phyloP scores from a whole-genome alignment of 768 basidiomycete species.

The Panaeolus cyanescens region DNA sequence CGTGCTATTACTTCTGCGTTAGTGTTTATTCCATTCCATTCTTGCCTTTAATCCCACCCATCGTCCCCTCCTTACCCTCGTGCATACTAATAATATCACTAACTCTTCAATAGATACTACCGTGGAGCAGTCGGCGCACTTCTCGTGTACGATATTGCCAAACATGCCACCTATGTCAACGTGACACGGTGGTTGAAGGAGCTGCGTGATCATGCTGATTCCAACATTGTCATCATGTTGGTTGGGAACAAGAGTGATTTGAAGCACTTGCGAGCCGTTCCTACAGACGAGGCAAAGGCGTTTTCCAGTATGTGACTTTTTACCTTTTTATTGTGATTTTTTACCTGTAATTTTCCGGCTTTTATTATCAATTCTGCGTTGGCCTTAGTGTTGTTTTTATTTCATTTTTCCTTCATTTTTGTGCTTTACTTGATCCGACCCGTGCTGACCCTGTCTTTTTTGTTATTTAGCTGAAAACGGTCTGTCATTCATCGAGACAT shows the following conservation, averaged over 20 bases:
- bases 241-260: constrained; percentile 99
- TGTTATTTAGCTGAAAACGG: constrained; percentile 77
- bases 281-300: constrained; percentile 94
- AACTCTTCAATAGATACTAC: constrained; percentile 70
- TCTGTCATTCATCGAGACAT: constrained; percentile 96
- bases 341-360: not conserved
- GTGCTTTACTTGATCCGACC: not conserved
- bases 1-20: constrained; percentile 97
- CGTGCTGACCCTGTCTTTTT: constrained; percentile 8
- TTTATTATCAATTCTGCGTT: not conserved
- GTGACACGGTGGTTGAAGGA: constrained; percentile 97
- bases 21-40: constrained; percentile 26
- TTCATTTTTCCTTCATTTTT: not conserved
- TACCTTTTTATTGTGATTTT: not conserved
- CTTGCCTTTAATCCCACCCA: not conserved
- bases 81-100: constrained; percentile 1
- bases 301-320: constrained; percentile 69
- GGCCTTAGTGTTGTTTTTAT: too few relatives aligned
- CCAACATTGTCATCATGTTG: constrained; percentile 94
- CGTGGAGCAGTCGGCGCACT: constrained; percentile 94
- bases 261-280: constrained; percentile 94
- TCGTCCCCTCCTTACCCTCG: not conserved
- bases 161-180: constrained; percentile 92
- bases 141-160: constrained; percentile 92
- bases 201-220: constrained; percentile 91